phyloP scores from a whole-genome alignment of 1,284 basidiomycete species.

The Cutaneotrichosporon arboriforme region DNA sequence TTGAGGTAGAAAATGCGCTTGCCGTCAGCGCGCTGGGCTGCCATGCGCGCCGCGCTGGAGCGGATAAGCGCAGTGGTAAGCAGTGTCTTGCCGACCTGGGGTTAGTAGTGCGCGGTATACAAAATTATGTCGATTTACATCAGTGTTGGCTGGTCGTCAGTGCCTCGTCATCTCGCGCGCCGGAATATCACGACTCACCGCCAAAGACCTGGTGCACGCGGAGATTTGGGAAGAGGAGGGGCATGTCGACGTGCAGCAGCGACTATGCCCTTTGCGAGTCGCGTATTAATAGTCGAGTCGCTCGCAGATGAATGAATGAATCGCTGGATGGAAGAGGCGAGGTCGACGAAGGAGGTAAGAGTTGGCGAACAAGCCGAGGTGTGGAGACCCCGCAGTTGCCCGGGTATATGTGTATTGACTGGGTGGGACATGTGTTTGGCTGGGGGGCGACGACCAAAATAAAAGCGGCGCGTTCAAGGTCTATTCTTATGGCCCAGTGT shows the following conservation, averaged over 20 bases:
- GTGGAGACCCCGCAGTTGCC: too few relatives aligned
- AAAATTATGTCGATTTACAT: slow-evolving; percentile 49
- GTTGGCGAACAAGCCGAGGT: too few relatives aligned
- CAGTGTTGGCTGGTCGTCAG: slow-evolving; percentile 61
- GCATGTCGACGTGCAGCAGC: slow-evolving; percentile 27
- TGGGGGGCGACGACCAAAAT: too few relatives aligned
- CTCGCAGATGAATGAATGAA: too few relatives aligned
- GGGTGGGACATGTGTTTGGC: too few relatives aligned
- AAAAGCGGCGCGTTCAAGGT: too few relatives aligned
- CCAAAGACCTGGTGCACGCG: slow-evolving; percentile 86
- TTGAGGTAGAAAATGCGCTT: slow-evolving; percentile 73
- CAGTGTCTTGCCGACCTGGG: slow-evolving; percentile 77
- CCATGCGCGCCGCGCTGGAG: slow-evolving; percentile 56
- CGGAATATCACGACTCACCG: slow-evolving; percentile 29
- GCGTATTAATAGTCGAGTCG: too few relatives aligned
- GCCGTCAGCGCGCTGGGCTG: slow-evolving; percentile 29
- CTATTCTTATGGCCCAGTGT: too few relatives aligned
- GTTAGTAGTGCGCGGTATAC: slow-evolving; percentile 18
- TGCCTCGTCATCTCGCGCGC: not conserved
- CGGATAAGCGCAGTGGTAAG: slow-evolving; percentile 75
- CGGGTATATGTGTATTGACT: too few relatives aligned
- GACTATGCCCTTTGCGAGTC: not conserved
- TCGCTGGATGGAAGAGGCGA: too few relatives aligned
- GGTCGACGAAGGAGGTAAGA: too few relatives aligned
- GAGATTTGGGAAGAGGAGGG: slow-evolving; percentile 65